Conservation (phyloP, 495 filamentous ascomycete genomes). For the Stereocaulon alpinum region DNA sequence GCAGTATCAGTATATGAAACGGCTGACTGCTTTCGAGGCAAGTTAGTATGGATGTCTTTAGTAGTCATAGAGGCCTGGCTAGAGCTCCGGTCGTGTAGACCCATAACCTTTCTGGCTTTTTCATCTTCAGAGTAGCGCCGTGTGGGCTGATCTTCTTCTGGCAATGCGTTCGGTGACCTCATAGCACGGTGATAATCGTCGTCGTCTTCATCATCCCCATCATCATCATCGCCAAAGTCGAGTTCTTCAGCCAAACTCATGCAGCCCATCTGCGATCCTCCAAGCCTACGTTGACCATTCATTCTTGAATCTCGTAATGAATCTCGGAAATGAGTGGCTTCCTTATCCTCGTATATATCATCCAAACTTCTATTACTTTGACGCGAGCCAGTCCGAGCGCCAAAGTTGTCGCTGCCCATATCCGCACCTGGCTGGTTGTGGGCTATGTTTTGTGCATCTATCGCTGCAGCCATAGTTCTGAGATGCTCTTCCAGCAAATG, state of each 20-base stretch:
- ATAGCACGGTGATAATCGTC: slow-evolving; percentile 20
- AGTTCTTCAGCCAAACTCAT: slow-evolving; percentile 85
- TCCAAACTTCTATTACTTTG: slow-evolving; percentile 54
- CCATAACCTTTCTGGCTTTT: slow-evolving; percentile 43
- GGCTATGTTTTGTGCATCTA: slow-evolving; percentile 57
- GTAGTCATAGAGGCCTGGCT: background rate
- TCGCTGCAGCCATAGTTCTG: slow-evolving; percentile 71
- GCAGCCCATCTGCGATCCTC: slow-evolving; percentile 46
- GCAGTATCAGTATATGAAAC: slow-evolving; percentile 58
- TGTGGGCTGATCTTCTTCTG: slow-evolving; percentile 28
- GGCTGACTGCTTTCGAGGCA: slow-evolving; percentile 1
- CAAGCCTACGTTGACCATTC: slow-evolving; percentile 41
- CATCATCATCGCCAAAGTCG: slow-evolving; percentile 68
- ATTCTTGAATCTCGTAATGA: slow-evolving; percentile 66
- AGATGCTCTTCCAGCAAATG: slow-evolving; percentile 82
- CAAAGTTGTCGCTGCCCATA: slow-evolving; percentile 61
- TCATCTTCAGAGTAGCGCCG: slow-evolving; percentile 28
- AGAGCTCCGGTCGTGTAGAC: slow-evolving; percentile 28
- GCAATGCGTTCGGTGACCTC: slow-evolving; percentile 33
- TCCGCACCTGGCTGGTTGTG: slow-evolving; percentile 26
- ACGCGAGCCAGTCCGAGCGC: slow-evolving; percentile 47
- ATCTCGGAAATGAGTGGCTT: slow-evolving; percentile 43
- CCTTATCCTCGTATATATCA: slow-evolving; percentile 40
- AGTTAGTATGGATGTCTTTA: slow-evolving; percentile 3
- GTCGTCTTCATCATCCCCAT: slow-evolving; percentile 37